Percentiles rank a stretch among this genome's conserved stretches.
These are phyloP conservation scores for Phytophthora chlamydospora DNA, from an alignment of 352 stramenopile species.

Conservation along the genomic window DNA sequence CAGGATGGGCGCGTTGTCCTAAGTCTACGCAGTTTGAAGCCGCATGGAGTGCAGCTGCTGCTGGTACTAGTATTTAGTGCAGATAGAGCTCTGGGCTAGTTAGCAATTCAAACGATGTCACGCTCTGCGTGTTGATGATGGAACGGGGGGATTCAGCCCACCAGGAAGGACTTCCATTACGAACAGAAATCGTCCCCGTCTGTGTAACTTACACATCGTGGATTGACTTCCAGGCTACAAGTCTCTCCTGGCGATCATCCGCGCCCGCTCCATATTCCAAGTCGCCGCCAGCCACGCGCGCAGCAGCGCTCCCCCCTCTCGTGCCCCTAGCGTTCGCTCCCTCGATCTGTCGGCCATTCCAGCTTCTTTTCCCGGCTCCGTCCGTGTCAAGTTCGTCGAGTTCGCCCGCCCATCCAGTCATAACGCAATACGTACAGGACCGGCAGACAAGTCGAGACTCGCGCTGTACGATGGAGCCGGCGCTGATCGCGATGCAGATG, in stretches of 20 bases:
- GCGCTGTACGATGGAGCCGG: slow-evolving; percentile 35
- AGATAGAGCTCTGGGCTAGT: too few species aligned
- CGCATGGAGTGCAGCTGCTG: background rate
- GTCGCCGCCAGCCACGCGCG: slow-evolving; percentile 12
- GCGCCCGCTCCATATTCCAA: slow-evolving; percentile 18
- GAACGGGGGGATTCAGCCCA: slow-evolving; percentile 4
- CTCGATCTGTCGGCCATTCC: slow-evolving; percentile 25
- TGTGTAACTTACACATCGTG: slow-evolving; percentile 14
- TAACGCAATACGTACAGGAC: slow-evolving; percentile 1
- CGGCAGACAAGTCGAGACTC: background rate
- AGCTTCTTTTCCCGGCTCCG: slow-evolving; percentile 19
- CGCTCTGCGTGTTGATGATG: slow-evolving; percentile 5
- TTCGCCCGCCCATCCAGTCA: slow-evolving; percentile 4
- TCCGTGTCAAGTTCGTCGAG: background rate
- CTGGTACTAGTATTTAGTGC: slow-evolving; percentile 24
- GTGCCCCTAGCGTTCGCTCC: slow-evolving; percentile 12
- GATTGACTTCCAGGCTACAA: slow-evolving; percentile 19
- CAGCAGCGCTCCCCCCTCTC: background rate
- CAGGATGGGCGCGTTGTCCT: slow-evolving; percentile 14
- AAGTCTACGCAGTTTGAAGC: background rate
- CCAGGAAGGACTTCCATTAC: slow-evolving; percentile 9
- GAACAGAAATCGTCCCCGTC: slow-evolving; percentile 4
- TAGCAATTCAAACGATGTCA: slow-evolving; percentile 9
- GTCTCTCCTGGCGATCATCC: slow-evolving; percentile 19
- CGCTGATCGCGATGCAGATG: slow-evolving; percentile 30